Conservation (phyloP, 1,139 yeast species). For the Kodamaea suecica region DNA sequence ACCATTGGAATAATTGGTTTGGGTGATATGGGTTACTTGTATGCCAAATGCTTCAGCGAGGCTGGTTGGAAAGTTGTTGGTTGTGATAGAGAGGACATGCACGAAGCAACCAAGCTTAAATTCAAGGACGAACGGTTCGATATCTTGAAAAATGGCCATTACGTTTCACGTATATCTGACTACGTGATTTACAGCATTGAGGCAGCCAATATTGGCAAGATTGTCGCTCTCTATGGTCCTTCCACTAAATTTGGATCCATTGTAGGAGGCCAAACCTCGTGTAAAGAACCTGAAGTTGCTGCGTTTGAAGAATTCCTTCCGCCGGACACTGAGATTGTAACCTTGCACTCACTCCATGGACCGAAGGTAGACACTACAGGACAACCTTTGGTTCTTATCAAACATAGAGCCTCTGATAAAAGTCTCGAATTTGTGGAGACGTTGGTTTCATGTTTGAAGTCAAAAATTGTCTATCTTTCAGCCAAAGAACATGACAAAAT, state of each 20-base stretch:
- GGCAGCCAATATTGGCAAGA: conserved; percentile 72
- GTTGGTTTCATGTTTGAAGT: conserved; percentile 67
- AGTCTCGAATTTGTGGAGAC: conserved; percentile 59
- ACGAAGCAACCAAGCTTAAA: conserved; percentile 42
- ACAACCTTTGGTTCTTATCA: conserved; percentile 85
- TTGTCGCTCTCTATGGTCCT: conserved; percentile 77
- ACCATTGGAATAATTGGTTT: conserved; percentile 87
- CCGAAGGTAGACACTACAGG: conserved; percentile 87
- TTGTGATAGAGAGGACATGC: conserved; percentile 77
- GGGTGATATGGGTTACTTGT: conserved; percentile 94
- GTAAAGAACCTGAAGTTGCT: conserved; percentile 83
- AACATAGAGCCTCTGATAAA: conserved; percentile 63
- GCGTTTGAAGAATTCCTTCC: conserved; percentile 83
- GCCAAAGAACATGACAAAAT: conserved; percentile 89
- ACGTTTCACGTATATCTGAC: conserved; percentile 76
- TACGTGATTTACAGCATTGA: conserved; percentile 87
- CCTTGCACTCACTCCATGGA: conserved; percentile 92
- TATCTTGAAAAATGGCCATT: conserved; percentile 71
- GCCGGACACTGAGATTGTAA: conserved; percentile 71
- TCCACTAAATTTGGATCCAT: conserved; percentile 83
- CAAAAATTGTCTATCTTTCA: conserved; percentile 73
- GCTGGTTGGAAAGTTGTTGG: conserved; percentile 94
- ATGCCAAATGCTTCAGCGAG: conserved; percentile 70
- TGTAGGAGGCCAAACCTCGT: conserved; percentile 98
- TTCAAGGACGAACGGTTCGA: conserved; percentile 46